phyloP scores from a whole-genome alignment of 805 yeast genomes.

The Pichia deserticola region DNA sequence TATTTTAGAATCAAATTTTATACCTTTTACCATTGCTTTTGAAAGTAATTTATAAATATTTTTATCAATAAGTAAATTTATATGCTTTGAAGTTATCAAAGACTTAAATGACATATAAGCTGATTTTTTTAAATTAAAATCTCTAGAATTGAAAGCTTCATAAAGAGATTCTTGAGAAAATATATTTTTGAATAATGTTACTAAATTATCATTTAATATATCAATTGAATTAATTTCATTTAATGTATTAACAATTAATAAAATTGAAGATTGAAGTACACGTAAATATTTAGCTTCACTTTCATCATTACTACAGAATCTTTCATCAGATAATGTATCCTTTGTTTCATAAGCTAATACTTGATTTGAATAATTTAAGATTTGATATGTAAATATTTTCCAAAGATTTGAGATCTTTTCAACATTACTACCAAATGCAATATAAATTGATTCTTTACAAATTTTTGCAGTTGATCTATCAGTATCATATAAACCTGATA shows the following conservation, averaged over 20 bases:
- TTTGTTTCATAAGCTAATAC: conserved; percentile 49
- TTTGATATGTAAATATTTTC: conserved; percentile 48
- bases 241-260: conserved; percentile 32
- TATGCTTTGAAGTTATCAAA: conserved; percentile 17
- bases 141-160: conserved; percentile 33
- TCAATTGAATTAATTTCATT: conserved; percentile 1
- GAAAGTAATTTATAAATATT: conserved; percentile 33
- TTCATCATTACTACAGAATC: conserved; percentile 62
- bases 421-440: conserved; percentile 50
- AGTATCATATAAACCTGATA: conserved; percentile 62
- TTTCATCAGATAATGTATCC: conserved; percentile 65
- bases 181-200: conserved; percentile 26
- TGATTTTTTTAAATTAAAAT: conserved; percentile 36
- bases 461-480: conserved; percentile 55
- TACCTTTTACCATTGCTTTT: conserved; percentile 37
- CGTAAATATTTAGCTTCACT: conserved; percentile 56
- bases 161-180: conserved; percentile 37
- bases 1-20: conserved; percentile 29
- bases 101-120: conserved; percentile 32
- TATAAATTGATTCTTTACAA: conserved; percentile 38
- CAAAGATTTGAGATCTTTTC: conserved; percentile 52
- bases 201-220: conserved; percentile 15
- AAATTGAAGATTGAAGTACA: conserved; percentile 42
- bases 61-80: conserved; percentile 18
- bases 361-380: conserved; percentile 48